phyloP scores from a whole-genome alignment of 1,284 basidiomycete genomes.

The Athelia sp. region DNA sequence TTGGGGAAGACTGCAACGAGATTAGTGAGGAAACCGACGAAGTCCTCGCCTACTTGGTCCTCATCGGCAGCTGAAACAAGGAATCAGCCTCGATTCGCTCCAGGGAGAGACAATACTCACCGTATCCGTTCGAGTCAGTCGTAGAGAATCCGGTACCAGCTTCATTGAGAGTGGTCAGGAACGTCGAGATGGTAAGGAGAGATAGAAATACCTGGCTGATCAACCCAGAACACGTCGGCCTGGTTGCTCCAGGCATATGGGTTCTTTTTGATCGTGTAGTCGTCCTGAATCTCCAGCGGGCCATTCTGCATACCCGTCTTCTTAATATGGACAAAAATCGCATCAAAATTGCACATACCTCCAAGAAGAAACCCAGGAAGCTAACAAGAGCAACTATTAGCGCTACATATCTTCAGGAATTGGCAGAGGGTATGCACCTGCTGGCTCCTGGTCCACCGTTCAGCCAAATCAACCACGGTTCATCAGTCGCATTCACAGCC shows the following conservation, averaged over 20 bases:
- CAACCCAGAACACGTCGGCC: conserved; percentile 68
- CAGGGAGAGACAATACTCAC: conserved; percentile 27
- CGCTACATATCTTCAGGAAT: not conserved
- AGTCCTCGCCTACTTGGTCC: conserved; percentile 64
- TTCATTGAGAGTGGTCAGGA: not conserved
- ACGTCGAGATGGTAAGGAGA: no score
- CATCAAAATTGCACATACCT: conserved; percentile 34
- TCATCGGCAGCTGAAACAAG: conserved; percentile 47
- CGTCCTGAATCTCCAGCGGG: conserved; percentile 48
- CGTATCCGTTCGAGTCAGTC: conserved; percentile 52
- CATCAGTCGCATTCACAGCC: conserved; percentile 13
- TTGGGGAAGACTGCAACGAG: conserved; percentile 64
- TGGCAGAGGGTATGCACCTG: not conserved
- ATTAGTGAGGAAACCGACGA: conserved; percentile 67
- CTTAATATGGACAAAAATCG: conserved; percentile 14
- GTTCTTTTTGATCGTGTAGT: conserved; percentile 47
- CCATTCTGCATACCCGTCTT: conserved; percentile 42
- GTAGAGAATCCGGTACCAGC: conserved; percentile 66
- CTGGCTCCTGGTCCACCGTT: conserved; percentile 55
- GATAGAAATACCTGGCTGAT: conserved; percentile 46
- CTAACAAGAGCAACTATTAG: conserved; percentile 70
- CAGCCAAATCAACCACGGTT: conserved; percentile 73
- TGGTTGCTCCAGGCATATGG: conserved; percentile 52
- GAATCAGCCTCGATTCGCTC: not conserved
- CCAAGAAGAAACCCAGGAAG: conserved; percentile 57